These are phyloP conservation scores for Henningerozyma blattae DNA, from an alignment of 805 yeast genomes.

Conservation along the genomic window DNA sequence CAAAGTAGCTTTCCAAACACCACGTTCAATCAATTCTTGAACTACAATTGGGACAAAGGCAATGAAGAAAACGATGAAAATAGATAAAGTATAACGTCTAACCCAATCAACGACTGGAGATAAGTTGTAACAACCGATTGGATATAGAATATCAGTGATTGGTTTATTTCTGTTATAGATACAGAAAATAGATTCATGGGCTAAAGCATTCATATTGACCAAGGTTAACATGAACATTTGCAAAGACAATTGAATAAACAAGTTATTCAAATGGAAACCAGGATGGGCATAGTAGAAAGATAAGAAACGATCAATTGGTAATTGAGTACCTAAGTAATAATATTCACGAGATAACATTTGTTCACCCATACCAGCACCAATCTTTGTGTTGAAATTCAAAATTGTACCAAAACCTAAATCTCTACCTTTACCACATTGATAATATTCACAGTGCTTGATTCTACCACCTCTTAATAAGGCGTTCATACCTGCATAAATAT, in stretches of 20 bases:
- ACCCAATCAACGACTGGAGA: conserved; percentile 83
- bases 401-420: conserved; percentile 90
- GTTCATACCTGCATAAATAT: conserved; percentile 91
- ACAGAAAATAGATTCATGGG: conserved; percentile 63
- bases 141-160: conserved; percentile 57
- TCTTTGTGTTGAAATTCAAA: conserved; percentile 84
- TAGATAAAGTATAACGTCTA: conserved; percentile 71
- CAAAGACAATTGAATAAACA: conserved; percentile 74
- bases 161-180: conserved; percentile 55
- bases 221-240: conserved; percentile 75
- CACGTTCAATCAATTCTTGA: conserved; percentile 74
- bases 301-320: conserved; percentile 79
- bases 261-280: conserved; percentile 86
- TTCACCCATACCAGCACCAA: conserved; percentile 99
- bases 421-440: conserved; percentile 94
- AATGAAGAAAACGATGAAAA: conserved; percentile 80
- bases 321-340: conserved; percentile 76
- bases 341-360: conserved; percentile 87
- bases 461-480: conserved; percentile 85
- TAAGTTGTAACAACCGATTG: conserved; percentile 76
- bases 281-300: conserved; percentile 95
- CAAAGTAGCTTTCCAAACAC: conserved; percentile 59
- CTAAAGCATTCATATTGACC: conserved; percentile 67
- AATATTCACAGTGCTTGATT: conserved; percentile 89
- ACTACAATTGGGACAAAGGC: conserved; percentile 67